phyloP scores from a whole-genome alignment of 2,329 filamentous ascomycete genomes.

The Boeremia exigua region DNA sequence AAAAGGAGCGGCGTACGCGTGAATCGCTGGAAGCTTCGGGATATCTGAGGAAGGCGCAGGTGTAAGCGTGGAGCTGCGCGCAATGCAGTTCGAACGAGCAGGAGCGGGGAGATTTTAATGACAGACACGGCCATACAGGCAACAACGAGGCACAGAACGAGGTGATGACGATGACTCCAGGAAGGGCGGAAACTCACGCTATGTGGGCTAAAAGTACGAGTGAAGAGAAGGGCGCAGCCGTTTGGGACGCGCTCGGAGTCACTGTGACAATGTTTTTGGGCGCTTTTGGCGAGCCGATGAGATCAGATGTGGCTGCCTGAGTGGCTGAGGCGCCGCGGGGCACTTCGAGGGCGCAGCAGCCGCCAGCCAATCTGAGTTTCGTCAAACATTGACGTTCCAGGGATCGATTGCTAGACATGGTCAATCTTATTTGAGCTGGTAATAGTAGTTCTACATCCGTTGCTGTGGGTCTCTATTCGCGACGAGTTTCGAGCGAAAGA shows the following conservation, averaged over 20 bases:
- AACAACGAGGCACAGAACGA: conserved; percentile 14
- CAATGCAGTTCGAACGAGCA: conserved; percentile 1
- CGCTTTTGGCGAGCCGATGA: conserved; percentile 16
- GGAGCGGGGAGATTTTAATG: conserved; percentile 22
- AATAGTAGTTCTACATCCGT: too few relatives aligned
- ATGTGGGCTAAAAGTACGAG: conserved; percentile 9
- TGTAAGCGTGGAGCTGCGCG: conserved; percentile 8
- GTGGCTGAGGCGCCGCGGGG: conserved; percentile 15
- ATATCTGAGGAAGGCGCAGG: conserved; percentile 1
- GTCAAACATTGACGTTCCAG: too few relatives aligned
- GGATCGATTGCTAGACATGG: too few relatives aligned
- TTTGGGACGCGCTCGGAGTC: conserved; percentile 8
- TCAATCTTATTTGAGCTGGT: too few relatives aligned
- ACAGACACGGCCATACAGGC: conserved; percentile 28
- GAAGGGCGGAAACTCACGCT: conserved; percentile 27
- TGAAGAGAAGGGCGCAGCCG: conserved; percentile 16
- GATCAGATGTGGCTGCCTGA: conserved; percentile 16
- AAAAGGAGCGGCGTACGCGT: conserved; percentile 4
- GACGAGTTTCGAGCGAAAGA: background rate
- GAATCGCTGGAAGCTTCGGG: background rate
- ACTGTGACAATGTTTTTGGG: conserved; percentile 13
- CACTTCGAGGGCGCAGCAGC: background rate
- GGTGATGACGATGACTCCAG: conserved; percentile 14
- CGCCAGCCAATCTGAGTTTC: background rate
- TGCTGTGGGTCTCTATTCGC: background rate